Conservation (phyloP, 345 rosid species). For the Hibiscus mutabilis region DNA sequence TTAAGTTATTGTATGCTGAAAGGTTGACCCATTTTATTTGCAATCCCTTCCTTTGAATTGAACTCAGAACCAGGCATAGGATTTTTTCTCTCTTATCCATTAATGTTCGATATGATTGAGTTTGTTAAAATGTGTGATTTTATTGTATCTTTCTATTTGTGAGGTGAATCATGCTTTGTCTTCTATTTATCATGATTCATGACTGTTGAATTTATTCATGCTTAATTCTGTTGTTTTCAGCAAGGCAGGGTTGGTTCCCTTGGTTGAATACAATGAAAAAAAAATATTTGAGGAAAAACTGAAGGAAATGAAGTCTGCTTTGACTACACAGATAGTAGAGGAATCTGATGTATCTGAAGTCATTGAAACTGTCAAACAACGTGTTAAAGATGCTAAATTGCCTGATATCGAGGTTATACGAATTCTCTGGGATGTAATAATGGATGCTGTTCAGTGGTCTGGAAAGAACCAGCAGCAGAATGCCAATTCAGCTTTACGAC, state of each 20-base stretch:
- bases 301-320: slow-evolving; percentile 79
- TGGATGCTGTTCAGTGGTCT: slow-evolving; percentile 99
- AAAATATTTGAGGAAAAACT: slow-evolving; percentile 81
- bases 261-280: slow-evolving; percentile 95
- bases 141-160: not conserved
- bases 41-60: not conserved
- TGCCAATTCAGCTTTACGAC: slow-evolving; percentile 73
- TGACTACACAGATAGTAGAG: slow-evolving; percentile 75
- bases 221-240: slow-evolving; percentile 33
- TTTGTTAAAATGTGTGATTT: not conserved
- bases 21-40: not conserved
- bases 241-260: slow-evolving; percentile 71
- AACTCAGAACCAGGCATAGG: not conserved
- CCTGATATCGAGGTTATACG: slow-evolving; percentile 74
- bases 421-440: slow-evolving; percentile 85
- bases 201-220: slow-evolving; percentile 8
- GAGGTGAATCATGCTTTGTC: not conserved
- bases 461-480: slow-evolving; percentile 99
- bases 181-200: not conserved
- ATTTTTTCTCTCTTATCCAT: not conserved
- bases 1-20: not conserved
- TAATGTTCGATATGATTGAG: not conserved
- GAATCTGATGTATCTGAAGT: slow-evolving; percentile 71
- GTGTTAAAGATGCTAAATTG: slow-evolving; percentile 71
- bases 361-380: slow-evolving; percentile 74